A percentile compares a stretch with the other conserved stretches of the same genome.
These are phyloP conservation scores for Urochloa ruziziensis DNA, from an alignment of 176 grass and related monocot species.

Conservation along the genomic window DNA sequence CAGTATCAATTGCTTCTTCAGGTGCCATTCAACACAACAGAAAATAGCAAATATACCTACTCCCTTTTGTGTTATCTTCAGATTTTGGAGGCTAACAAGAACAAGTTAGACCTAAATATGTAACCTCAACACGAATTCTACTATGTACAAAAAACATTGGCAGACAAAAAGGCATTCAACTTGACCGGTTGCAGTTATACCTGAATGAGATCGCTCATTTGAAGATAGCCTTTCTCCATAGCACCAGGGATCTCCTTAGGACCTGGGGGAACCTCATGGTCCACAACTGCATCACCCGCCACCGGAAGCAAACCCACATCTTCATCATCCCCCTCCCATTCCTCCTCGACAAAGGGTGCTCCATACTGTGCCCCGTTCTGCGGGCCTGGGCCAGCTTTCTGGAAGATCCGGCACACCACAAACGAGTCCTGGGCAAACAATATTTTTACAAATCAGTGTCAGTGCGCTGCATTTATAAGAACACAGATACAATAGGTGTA, in stretches of 20 bases:
- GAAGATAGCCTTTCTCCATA: slow-evolving; percentile 61
- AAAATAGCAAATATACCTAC: neutral
- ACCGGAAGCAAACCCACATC: slow-evolving; percentile 48
- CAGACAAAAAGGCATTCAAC: neutral
- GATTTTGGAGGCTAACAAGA: neutral
- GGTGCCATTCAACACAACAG: neutral
- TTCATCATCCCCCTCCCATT: slow-evolving; percentile 71
- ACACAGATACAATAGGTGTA: neutral
- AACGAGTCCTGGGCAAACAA: slow-evolving; percentile 56
- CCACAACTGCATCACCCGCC: slow-evolving; percentile 7
- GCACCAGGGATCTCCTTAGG: slow-evolving; percentile 43
- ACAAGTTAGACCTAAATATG: neutral
- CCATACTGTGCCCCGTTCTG: slow-evolving; percentile 96
- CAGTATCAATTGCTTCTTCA: neutral
- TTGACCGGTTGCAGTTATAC: slow-evolving; percentile 31
- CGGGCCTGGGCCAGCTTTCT: slow-evolving; percentile 82
- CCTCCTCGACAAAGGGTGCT: slow-evolving; percentile 93
- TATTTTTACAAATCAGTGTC: slow-evolving; percentile 9
- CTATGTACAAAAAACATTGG: neutral
- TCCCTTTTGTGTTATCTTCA: slow-evolving; percentile 6
- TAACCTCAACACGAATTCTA: neutral
- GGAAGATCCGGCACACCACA: slow-evolving; percentile 94
- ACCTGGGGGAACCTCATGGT: slow-evolving; percentile 36
- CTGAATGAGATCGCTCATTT: slow-evolving; percentile 74
- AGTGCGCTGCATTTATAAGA: neutral